These are phyloP conservation scores for Triticum timopheevii DNA, from an alignment of 176 grass and related monocot species.

Conservation along the genomic window DNA sequence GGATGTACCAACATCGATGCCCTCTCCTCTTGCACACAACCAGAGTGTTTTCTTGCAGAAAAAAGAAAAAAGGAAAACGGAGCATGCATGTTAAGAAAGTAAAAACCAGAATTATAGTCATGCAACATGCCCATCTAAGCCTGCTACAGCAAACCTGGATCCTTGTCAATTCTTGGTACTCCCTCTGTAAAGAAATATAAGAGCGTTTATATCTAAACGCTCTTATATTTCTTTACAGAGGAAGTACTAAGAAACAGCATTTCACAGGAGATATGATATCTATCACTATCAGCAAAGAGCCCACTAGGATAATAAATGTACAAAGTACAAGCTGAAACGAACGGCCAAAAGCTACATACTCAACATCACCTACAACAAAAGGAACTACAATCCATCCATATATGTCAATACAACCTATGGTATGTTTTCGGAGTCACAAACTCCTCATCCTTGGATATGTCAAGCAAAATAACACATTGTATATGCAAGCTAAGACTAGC, in stretches of 20 bases:
- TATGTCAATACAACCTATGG: not conserved
- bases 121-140: not conserved
- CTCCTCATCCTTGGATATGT: conserved; percentile 6
- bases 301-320: not conserved
- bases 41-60: not conserved
- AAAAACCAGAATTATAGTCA: too few species aligned
- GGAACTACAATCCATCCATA: not conserved
- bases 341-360: not conserved
- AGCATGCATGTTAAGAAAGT: too few species aligned
- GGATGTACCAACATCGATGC: conserved; percentile 4
- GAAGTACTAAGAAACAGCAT: not conserved
- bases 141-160: not conserved
- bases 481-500: conserved; percentile 13
- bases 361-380: conserved; percentile 4
- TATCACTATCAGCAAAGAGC: not conserved
- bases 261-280: not conserved
- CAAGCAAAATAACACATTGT: conserved; percentile 45
- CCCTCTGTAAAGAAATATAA: too few species aligned
- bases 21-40: not conserved
- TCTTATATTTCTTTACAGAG: too few species aligned
- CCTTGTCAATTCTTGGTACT: not conserved
- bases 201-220: too few species aligned
- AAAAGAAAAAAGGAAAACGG: too few species aligned
- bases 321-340: not conserved
- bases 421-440: conserved; percentile 13